phyloP scores from a whole-genome alignment of 129 eudicot genomes.

The Tagetes patula region DNA sequence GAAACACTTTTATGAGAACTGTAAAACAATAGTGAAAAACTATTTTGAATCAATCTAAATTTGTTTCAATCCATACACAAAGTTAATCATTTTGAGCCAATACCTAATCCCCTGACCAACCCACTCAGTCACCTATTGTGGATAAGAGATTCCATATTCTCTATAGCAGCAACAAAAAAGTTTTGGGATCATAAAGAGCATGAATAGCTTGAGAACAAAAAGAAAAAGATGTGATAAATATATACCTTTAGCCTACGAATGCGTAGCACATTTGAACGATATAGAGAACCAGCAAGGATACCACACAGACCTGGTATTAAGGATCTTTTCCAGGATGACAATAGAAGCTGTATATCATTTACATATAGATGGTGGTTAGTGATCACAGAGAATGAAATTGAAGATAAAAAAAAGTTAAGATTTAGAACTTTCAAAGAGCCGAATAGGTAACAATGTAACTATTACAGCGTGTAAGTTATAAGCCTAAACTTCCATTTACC shows the following conservation, averaged over 20 bases:
- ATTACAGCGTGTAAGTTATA: conserved; percentile 5
- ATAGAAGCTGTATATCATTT: conserved; percentile 73
- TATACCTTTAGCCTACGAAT: conserved; percentile 82
- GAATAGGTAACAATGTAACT: background rate
- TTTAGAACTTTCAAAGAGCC: background rate
- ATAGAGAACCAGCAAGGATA: conserved; percentile 80
- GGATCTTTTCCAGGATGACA: conserved; percentile 96
- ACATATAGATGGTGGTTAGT: background rate
- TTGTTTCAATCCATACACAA: background rate
- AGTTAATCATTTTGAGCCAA: background rate
- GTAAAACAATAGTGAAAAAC: background rate
- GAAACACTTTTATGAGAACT: background rate
- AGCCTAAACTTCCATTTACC: conserved; percentile 42
- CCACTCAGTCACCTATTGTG: background rate
- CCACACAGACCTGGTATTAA: conserved; percentile 91
- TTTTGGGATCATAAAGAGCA: conserved; percentile 6
- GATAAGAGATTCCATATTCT: background rate
- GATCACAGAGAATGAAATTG: conserved; percentile 12
- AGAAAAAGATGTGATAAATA: background rate
- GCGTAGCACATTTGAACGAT: conserved; percentile 69
- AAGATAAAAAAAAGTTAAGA: background rate
- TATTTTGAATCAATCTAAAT: background rate
- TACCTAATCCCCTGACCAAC: background rate
- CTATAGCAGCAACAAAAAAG: background rate
- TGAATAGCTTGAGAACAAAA: background rate